Conservation (phyloP, 106 monocot species). For the Amphibolis antarctica region DNA sequence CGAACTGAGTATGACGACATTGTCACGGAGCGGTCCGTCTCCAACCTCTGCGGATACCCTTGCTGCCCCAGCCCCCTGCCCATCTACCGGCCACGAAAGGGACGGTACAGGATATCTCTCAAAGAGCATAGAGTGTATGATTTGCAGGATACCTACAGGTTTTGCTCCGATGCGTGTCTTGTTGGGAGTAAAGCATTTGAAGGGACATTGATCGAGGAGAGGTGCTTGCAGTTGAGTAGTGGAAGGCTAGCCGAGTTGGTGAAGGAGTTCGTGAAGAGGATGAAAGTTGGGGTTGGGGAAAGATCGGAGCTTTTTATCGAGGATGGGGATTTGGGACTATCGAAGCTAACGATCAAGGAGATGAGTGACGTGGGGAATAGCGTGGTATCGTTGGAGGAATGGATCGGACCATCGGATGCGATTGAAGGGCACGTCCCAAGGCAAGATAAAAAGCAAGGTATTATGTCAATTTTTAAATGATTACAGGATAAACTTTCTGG, state of each 20-base stretch:
- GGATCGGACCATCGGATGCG: conserved; percentile 59
- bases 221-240: conserved; percentile 19
- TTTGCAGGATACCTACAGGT: conserved; percentile 54
- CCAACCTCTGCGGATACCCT: conserved; percentile 61
- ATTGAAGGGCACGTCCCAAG: conserved; percentile 83
- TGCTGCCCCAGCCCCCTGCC: conserved; percentile 39
- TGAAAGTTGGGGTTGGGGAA: not conserved
- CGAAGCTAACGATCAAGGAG: conserved; percentile 48
- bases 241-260: conserved; percentile 23
- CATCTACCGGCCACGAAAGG: conserved; percentile 12
- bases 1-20: conserved; percentile 68
- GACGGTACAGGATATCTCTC: conserved; percentile 60
- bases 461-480: not conserved
- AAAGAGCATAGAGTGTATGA: conserved; percentile 80
- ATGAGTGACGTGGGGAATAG: conserved; percentile 16
- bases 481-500: no score
- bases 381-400: conserved; percentile 42
- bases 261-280: conserved; percentile 25
- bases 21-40: conserved; percentile 64
- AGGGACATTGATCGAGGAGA: conserved; percentile 17
- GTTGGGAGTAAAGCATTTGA: conserved; percentile 41
- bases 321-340: conserved; percentile 23
- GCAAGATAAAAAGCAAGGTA: conserved; percentile 30
- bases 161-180: conserved; percentile 60
- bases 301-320: not conserved